phyloP scores from a whole-genome alignment of 169 alveolate genomes.

The Plasmodium sp. region DNA sequence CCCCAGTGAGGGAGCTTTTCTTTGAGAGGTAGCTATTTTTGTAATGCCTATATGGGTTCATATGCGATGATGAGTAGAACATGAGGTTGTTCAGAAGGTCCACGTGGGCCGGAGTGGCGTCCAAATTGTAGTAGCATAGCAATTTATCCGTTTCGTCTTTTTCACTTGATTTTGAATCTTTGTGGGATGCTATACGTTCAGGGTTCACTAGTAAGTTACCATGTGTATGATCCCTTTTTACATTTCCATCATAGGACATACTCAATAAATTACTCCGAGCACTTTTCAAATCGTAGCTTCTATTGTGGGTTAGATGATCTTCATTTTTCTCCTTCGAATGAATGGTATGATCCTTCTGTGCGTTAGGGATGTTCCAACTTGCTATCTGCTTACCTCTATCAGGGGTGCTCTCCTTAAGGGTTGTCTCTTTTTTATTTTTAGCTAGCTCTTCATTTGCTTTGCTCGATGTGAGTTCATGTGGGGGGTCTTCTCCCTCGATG shows the following conservation, averaged over 20 bases:
- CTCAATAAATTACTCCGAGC: not conserved
- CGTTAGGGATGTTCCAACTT: not conserved
- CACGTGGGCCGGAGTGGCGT: not conserved
- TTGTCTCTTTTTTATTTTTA: not conserved
- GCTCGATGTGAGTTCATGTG: not conserved
- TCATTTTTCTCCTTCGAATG: not conserved
- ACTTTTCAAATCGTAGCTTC: not conserved
- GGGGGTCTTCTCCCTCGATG: too few relatives aligned
- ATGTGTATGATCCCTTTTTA: not conserved
- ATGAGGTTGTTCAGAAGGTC: not conserved
- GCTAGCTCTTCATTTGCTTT: not conserved
- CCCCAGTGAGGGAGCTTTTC: not conserved
- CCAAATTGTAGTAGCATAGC: not conserved
- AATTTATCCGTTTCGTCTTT: not conserved
- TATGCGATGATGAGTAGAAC: conserved; percentile 31
- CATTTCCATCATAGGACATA: not conserved
- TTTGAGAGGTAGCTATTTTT: not conserved
- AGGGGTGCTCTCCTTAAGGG: not conserved
- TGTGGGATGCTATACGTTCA: not conserved
- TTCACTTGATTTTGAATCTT: not conserved
- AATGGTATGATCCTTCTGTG: not conserved
- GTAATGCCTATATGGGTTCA: not conserved
- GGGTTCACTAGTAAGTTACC: not conserved
- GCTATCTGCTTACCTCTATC: not conserved
- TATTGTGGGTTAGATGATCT: not conserved